Evolutionary conservation across 2,329 filamentous ascomycete genomes (phyloP).

Genomic region (Exophiala phaeomuriformis): DNA sequence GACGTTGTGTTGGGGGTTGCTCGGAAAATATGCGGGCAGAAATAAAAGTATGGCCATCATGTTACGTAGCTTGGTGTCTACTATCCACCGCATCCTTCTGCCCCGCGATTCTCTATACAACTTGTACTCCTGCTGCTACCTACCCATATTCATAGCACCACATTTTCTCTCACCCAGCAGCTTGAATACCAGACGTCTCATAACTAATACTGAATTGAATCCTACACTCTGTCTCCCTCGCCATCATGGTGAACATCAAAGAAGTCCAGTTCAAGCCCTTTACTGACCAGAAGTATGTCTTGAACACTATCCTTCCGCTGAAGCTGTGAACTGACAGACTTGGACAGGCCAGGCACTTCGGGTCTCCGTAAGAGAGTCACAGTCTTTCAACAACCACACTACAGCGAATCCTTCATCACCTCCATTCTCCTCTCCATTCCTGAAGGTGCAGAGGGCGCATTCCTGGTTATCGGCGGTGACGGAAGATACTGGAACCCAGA

Average conservation of each 20-base stretch:
- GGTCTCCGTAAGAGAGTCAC: slow-evolving; percentile 98
- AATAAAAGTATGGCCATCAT: neutral
- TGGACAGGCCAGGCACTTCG: slow-evolving; percentile 54
- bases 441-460: slow-evolving; percentile 78
- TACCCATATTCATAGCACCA: neutral
- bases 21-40: neutral
- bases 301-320: slow-evolving; percentile 5
- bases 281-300: slow-evolving; percentile 92
- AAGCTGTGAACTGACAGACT: slow-evolving; percentile 16
- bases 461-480: slow-evolving; percentile 95
- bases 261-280: slow-evolving; percentile 79
- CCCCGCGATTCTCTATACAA: neutral
- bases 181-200: neutral
- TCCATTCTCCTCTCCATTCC: slow-evolving; percentile 95
- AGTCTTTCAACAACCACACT: slow-evolving; percentile 90
- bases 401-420: slow-evolving; percentile 91
- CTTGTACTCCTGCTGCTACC: too few species aligned
- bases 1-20: neutral
- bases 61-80: neutral
- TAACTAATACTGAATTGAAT: neutral
- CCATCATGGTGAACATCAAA: slow-evolving; percentile 41
- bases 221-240: neutral
- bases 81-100: neutral
- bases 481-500: slow-evolving; percentile 96
- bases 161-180: neutral